phyloP scores from a whole-genome alignment of 805 yeast genomes.

The Candida coleopterorum region DNA sequence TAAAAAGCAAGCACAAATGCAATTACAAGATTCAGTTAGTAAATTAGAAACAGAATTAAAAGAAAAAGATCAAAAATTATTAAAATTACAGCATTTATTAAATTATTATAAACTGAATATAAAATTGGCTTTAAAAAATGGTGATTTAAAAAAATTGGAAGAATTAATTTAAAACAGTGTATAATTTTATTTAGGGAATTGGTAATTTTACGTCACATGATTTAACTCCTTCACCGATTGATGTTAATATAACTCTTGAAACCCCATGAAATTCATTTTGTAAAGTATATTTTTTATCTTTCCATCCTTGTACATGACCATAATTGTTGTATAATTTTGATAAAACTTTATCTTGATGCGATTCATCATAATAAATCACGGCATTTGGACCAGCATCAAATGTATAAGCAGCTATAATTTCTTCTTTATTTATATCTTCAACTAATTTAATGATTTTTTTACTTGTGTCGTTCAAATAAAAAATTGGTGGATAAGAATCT shows the following conservation, averaged over 20 bases:
- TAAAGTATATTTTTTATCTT: neutral
- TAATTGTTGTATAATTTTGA: constrained; percentile 64
- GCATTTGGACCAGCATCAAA: constrained; percentile 99
- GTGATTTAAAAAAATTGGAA: constrained; percentile 8
- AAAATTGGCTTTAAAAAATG: constrained; percentile 12
- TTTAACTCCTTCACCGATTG: constrained; percentile 86
- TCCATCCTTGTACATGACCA: constrained; percentile 65
- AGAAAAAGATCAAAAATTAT: constrained; percentile 15
- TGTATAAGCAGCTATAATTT: constrained; percentile 84
- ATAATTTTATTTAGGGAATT: too few species aligned
- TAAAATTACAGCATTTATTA: constrained; percentile 19
- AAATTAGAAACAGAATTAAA: constrained; percentile 43
- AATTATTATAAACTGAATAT: constrained; percentile 17
- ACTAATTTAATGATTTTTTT: constrained; percentile 73
- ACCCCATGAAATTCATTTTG: constrained; percentile 51
- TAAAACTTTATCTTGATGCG: constrained; percentile 70
- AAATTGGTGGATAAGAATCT: constrained; percentile 93
- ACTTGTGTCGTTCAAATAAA: constrained; percentile 88
- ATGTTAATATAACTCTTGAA: constrained; percentile 76
- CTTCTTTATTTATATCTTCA: constrained; percentile 67
- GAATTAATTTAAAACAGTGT: constrained; percentile 7
- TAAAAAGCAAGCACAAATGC: constrained; percentile 63
- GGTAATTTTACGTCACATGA: constrained; percentile 54
- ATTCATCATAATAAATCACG: constrained; percentile 80
- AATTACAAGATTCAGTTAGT: constrained; percentile 57